Base-by-base conservation (phyloP, 768 basidiomycete species). In the Lactarius evosmus region DNA sequence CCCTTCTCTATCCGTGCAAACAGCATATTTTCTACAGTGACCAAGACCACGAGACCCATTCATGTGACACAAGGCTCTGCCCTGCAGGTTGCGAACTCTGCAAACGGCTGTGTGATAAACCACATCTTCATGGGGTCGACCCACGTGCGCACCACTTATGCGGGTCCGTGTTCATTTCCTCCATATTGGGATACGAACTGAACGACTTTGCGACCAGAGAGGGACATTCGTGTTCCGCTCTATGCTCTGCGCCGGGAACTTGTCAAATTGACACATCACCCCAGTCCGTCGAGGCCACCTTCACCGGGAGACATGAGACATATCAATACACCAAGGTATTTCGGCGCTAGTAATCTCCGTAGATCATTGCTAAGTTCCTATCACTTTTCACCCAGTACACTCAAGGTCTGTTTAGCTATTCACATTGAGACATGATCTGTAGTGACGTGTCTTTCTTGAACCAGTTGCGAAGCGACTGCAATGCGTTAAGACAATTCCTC, bases 321-420 rank as follows among this genome's bases (percentile, higher is more conserved):
- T 87, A 85, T 67, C 79, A 83, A 68, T 87, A 83, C 55, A 87
- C 86, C 0, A 87, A 87, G 78, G 85, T 83, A 58, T 25, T 71
- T 66, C 11, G 17, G 32, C 17, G 3, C 30, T 19, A n/a, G 16
- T 32, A 19, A 3, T 19, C 8, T 11, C n/a, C 4, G 52, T 30
- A 32, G 4, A 19, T 17, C 51, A 1, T 52, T 17, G 8, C 32
- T 33, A 5, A 29, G 7, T 29, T 17, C 2, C 29, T 17, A 16
- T 8, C 22, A 0, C 29, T 32, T n/a, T 40, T 27, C 46, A 30
- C 14, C 17, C 56, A 85, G 84, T 85, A 83, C 68, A 76, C 80
- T 2, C 84, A 84, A 75, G 80, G 82, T 82, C 55, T n/a, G 71
- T 65, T 38, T n/a, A 1, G 49, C 4, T 30, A 22, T 14, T 5